Evolutionary conservation across 352 stramenopile species (phyloP).

Genomic region (Phytopythium cucurbitacearum): DNA sequence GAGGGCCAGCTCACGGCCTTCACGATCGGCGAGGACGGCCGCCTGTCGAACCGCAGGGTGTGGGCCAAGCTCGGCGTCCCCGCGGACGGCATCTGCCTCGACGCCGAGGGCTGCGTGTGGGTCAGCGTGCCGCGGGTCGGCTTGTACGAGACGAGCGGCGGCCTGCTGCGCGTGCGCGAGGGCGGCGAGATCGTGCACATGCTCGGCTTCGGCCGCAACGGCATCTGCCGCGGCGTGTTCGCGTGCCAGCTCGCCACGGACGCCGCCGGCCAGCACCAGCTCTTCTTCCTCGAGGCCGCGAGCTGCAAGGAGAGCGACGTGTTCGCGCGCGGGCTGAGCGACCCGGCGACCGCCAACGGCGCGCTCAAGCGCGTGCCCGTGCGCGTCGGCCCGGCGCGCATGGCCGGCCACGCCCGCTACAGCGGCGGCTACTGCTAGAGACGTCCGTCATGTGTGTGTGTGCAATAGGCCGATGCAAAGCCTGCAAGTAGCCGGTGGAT

Average conservation of each 20-base stretch:
- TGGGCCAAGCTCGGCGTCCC: conserved; percentile 50
- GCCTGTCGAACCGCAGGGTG: conserved; percentile 38
- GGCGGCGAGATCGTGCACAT: conserved; percentile 50
- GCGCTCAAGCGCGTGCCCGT: conserved; percentile 45
- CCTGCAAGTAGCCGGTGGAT: background rate
- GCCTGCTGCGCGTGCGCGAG: conserved; percentile 47
- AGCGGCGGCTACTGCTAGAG: conserved; percentile 61
- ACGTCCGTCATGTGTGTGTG: too few species aligned
- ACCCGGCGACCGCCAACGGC: conserved; percentile 17
- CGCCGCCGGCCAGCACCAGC: conserved; percentile 34
- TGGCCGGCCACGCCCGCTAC: conserved; percentile 31
- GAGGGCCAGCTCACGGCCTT: conserved; percentile 47
- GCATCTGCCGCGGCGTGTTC: conserved; percentile 45
- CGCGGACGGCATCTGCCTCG: conserved; percentile 56
- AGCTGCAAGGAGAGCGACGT: conserved; percentile 37
- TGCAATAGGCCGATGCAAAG: background rate
- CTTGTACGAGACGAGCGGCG: conserved; percentile 39
- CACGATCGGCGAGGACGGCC: conserved; percentile 45
- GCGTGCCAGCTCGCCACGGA: conserved; percentile 63
- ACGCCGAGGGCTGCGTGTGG: conserved; percentile 69
- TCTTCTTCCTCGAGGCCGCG: conserved; percentile 57
- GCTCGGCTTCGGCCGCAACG: conserved; percentile 55
- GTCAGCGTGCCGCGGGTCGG: conserved; percentile 46
- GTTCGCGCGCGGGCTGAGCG: conserved; percentile 20
- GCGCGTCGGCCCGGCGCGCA: conserved; percentile 38